phyloP scores from a whole-genome alignment of 202 grass and related monocot species.

The Carex arenaria region DNA sequence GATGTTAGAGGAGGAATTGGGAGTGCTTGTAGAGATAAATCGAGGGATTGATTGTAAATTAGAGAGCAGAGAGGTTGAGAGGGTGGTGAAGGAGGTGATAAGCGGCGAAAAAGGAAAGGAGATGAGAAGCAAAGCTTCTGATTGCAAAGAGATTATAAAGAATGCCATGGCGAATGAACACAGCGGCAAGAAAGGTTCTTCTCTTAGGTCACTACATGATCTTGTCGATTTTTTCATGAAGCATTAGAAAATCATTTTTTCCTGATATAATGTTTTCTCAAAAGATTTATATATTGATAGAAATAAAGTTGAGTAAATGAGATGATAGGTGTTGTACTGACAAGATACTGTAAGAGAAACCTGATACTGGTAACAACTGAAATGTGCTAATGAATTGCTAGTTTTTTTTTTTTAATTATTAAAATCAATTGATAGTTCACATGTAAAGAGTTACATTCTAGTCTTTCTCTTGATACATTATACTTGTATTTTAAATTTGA shows the following conservation, averaged over 20 bases:
- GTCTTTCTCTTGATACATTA: too few species aligned
- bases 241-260: background rate
- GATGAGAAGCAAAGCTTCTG: conserved; percentile 14
- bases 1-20: conserved; percentile 35
- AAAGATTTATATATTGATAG: too few species aligned
- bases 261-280: too few species aligned
- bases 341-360: background rate
- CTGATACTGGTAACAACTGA: background rate
- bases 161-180: conserved; percentile 19
- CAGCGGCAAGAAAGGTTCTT: conserved; percentile 22
- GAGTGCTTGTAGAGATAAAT: conserved; percentile 43
- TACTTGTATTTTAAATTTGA: too few species aligned
- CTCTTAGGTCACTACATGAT: conserved; percentile 15
- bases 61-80: conserved; percentile 16
- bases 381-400: too few species aligned
- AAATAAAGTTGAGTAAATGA: background rate
- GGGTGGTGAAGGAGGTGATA: conserved; percentile 6
- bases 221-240: conserved; percentile 29
- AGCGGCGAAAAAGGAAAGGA: background rate
- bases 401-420: too few species aligned
- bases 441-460: too few species aligned
- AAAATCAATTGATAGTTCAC: too few species aligned
- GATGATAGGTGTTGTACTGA: background rate
- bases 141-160: conserved; percentile 14
- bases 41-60: conserved; percentile 27